Evolutionary conservation across 495 filamentous ascomycete species (phyloP).

Genomic region (Hypoxylon rickii): DNA sequence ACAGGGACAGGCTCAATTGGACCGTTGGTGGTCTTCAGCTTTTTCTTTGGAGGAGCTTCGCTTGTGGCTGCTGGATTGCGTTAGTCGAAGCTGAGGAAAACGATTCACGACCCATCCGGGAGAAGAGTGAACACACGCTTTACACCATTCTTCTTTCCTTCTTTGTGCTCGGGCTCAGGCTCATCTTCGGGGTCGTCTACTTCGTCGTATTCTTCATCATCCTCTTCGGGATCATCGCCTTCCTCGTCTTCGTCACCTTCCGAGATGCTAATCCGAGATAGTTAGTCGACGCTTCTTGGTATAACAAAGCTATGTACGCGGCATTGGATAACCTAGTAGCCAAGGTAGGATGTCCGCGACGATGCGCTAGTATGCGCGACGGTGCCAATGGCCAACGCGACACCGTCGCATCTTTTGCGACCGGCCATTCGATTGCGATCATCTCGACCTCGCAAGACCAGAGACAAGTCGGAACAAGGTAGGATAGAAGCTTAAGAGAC

Average conservation of each 20-base stretch:
- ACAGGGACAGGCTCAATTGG: slow-evolving; percentile 35
- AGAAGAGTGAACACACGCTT: slow-evolving; percentile 30
- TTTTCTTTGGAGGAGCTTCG: slow-evolving; percentile 54
- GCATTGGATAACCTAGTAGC: background rate
- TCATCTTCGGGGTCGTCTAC: slow-evolving; percentile 30
- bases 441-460: background rate
- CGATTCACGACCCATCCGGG: background rate
- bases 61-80: slow-evolving; percentile 22
- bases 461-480: background rate
- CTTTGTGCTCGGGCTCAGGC: slow-evolving; percentile 5
- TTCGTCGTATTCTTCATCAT: slow-evolving; percentile 42
- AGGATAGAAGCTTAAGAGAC: slow-evolving; percentile 9
- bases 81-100: slow-evolving; percentile 16
- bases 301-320: background rate
- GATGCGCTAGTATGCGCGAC: slow-evolving; percentile 30
- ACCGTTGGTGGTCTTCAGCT: slow-evolving; percentile 46
- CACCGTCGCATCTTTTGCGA: slow-evolving; percentile 32
- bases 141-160: slow-evolving; percentile 35
- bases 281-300: slow-evolving; percentile 11
- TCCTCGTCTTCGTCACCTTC: slow-evolving; percentile 45
- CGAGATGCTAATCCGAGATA: slow-evolving; percentile 23
- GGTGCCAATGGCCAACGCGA: background rate
- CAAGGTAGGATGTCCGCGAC: slow-evolving; percentile 23
- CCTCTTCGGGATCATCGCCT: slow-evolving; percentile 47
- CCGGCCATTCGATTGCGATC: slow-evolving; percentile 2